Evolutionary conservation across 2,329 filamentous ascomycete genomes (phyloP).

Genomic region (Penicillium griseofulvum): DNA sequence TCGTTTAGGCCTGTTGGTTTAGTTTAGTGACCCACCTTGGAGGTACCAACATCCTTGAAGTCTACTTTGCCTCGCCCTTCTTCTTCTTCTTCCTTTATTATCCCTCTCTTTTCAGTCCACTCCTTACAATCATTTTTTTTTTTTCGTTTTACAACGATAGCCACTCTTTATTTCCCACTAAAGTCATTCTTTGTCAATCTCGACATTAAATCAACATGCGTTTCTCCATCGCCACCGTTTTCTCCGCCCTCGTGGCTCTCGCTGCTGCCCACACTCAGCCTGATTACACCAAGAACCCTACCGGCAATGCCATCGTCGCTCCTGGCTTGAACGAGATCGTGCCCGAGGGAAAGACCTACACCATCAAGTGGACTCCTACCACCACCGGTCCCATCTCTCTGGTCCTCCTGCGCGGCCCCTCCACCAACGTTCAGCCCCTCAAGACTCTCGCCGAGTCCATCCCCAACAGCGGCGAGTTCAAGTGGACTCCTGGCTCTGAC

Average conservation of each 20-base stretch:
- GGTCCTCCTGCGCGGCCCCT: slow-evolving; percentile 59
- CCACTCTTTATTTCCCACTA: slow-evolving; percentile 17
- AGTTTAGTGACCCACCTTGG: background rate
- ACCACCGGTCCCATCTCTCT: slow-evolving; percentile 50
- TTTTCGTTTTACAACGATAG: slow-evolving; percentile 14
- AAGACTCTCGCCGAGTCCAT: slow-evolving; percentile 53
- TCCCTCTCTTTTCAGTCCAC: slow-evolving; percentile 21
- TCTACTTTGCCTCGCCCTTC: slow-evolving; percentile 14
- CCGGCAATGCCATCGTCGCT: slow-evolving; percentile 55
- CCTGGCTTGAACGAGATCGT: slow-evolving; percentile 55
- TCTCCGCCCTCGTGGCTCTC: slow-evolving; percentile 40
- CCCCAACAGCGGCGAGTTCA: slow-evolving; percentile 55
- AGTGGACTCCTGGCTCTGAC: slow-evolving; percentile 52
- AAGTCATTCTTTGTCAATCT: slow-evolving; percentile 28
- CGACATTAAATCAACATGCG: slow-evolving; percentile 34
- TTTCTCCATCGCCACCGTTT: slow-evolving; percentile 37
- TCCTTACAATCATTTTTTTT: slow-evolving; percentile 23
- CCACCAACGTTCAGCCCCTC: slow-evolving; percentile 53
- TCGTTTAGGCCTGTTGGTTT: background rate
- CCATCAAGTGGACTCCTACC: slow-evolving; percentile 56
- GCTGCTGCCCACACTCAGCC: slow-evolving; percentile 39
- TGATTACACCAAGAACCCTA: slow-evolving; percentile 35
- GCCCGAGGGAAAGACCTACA: slow-evolving; percentile 55
- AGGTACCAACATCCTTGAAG: slow-evolving; percentile 4
- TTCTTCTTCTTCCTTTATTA: background rate